A percentile compares a stretch with the other conserved stretches of the same genome.
Evolutionary conservation across 2,329 filamentous ascomycete genomes (phyloP).

Genomic region (Pleomassaria siparia): DNA sequence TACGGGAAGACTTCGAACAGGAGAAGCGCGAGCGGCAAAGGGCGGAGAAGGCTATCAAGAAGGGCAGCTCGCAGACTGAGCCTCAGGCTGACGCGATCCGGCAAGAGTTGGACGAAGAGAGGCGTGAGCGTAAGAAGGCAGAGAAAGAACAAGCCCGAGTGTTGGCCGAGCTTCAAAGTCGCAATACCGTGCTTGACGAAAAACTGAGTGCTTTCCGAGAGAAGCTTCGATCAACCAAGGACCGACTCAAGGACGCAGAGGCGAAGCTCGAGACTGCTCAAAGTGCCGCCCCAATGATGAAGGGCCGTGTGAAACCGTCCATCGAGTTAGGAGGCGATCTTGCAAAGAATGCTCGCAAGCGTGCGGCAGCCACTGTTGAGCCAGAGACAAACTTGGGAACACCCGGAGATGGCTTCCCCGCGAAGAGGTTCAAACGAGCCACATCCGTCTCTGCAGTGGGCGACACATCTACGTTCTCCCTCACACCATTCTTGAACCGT

Average conservation of each 20-base stretch:
- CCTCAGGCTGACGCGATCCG: slow-evolving; percentile 51
- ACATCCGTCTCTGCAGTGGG: slow-evolving; percentile 63
- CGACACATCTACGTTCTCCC: slow-evolving; percentile 90
- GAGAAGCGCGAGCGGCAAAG: slow-evolving; percentile 40
- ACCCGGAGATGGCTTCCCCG: slow-evolving; percentile 49
- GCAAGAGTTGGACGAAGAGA: slow-evolving; percentile 54
- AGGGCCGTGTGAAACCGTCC: slow-evolving; percentile 23
- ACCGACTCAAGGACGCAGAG: slow-evolving; percentile 70
- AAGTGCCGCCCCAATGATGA: slow-evolving; percentile 24
- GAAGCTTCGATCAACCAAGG: slow-evolving; percentile 70
- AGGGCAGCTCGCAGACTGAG: slow-evolving; percentile 44
- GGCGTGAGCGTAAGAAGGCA: slow-evolving; percentile 53
- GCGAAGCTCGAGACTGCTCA: slow-evolving; percentile 51
- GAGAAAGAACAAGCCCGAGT: slow-evolving; percentile 59
- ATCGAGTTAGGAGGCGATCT: slow-evolving; percentile 38
- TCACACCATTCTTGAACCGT: slow-evolving; percentile 88
- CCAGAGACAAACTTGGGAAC: slow-evolving; percentile 53
- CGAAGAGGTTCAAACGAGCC: slow-evolving; percentile 49
- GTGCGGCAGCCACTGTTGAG: slow-evolving; percentile 46
- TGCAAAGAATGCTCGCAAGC: slow-evolving; percentile 46
- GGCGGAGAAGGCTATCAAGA: slow-evolving; percentile 39
- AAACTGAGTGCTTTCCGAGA: slow-evolving; percentile 69
- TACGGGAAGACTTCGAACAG: slow-evolving; percentile 43
- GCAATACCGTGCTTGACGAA: slow-evolving; percentile 67
- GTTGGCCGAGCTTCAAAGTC: slow-evolving; percentile 61